These are phyloP conservation scores for Penicillium brasilianum DNA, from an alignment of 2,329 filamentous ascomycete genomes.

Conservation along the genomic window DNA sequence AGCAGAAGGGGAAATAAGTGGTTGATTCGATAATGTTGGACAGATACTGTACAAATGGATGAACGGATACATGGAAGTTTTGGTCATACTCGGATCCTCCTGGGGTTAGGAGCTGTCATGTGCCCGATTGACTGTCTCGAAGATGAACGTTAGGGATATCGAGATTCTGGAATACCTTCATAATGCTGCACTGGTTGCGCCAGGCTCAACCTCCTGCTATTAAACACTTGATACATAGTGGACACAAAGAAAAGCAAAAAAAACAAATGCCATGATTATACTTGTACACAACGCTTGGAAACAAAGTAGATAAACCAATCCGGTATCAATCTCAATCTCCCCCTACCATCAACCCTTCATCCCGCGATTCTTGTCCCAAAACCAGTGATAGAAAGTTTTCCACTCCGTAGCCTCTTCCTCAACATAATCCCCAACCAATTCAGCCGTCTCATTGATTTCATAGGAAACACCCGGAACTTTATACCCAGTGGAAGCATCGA, in stretches of 20 bases:
- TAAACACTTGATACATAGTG: neutral
- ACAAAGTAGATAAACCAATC: neutral
- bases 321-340: neutral
- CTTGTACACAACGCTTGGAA: slow-evolving; percentile 1
- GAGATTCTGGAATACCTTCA: neutral
- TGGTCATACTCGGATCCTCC: neutral
- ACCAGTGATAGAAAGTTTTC: slow-evolving; percentile 50
- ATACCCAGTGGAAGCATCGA: slow-evolving; percentile 30
- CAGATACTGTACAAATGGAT: neutral
- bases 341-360: neutral
- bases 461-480: slow-evolving; percentile 24
- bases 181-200: slow-evolving; percentile 4
- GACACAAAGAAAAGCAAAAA: neutral
- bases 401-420: slow-evolving; percentile 49
- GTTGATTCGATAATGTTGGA: neutral
- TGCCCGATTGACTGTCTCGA: neutral
- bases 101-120: neutral
- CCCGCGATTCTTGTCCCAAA: slow-evolving; percentile 42
- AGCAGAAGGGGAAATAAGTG: slow-evolving; percentile 30
- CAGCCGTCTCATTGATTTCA: slow-evolving; percentile 49
- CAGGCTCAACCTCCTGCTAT: neutral
- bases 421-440: slow-evolving; percentile 53
- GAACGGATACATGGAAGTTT: neutral
- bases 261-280: slow-evolving; percentile 7
- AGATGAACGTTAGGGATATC: neutral